A percentile compares a stretch with the other conserved stretches of the same genome.
phyloP scores from a whole-genome alignment of 768 basidiomycete genomes.

The Trametes meyenii region DNA sequence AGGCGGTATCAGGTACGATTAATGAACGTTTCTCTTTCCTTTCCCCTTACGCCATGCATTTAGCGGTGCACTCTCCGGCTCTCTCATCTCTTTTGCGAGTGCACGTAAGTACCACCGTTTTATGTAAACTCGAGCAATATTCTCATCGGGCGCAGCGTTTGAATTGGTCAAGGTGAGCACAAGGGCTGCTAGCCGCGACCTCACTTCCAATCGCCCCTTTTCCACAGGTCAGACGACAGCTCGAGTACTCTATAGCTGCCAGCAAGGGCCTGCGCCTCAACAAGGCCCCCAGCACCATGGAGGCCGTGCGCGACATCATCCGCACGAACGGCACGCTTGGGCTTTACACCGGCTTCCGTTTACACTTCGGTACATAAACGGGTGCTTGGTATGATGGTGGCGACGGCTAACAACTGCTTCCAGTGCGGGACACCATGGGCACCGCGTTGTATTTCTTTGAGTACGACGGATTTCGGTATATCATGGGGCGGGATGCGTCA shows the following conservation, averaged over 20 bases:
- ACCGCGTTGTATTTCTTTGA: constrained; percentile 93
- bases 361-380: constrained; percentile 74
- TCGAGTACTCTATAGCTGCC: constrained; percentile 90
- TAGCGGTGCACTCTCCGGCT: constrained; percentile 84
- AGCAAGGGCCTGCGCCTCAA: constrained; percentile 69
- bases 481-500: constrained; percentile 74
- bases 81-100: constrained; percentile 86
- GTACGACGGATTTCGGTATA: constrained; percentile 89
- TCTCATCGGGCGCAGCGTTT: constrained; percentile 58
- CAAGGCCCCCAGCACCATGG: constrained; percentile 77
- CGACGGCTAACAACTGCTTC: background rate
- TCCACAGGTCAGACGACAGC: constrained; percentile 78
- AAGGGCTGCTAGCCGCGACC: background rate
- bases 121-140: background rate
- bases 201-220: background rate
- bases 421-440: constrained; percentile 87
- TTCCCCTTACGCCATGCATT: background rate
- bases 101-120: constrained; percentile 63
- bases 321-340: constrained; percentile 61
- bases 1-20: constrained; percentile 60
- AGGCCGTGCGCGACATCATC: constrained; percentile 82
- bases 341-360: constrained; percentile 80
- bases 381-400: constrained; percentile 7
- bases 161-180: constrained; percentile 87
- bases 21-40: background rate